Evolutionary conservation across 2,329 filamentous ascomycete species (phyloP).

Genomic region (Ramularia endophylla): DNA sequence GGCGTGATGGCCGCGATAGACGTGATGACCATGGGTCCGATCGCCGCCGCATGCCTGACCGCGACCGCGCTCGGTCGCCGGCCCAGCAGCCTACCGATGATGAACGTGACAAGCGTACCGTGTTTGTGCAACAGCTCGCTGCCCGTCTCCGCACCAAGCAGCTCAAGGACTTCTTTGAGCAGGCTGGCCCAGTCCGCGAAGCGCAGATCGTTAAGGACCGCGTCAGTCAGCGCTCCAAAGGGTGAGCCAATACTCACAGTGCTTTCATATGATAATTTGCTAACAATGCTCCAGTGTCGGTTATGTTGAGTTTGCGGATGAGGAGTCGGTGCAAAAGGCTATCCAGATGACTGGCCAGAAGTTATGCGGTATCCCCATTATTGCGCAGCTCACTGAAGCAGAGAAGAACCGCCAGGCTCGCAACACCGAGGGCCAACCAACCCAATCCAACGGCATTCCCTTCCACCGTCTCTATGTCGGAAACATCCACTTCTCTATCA

Average conservation of each 20-base stretch:
- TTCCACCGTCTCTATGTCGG: constrained; percentile 98
- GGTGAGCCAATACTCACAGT: constrained; percentile 53
- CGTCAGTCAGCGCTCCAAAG: constrained; percentile 94
- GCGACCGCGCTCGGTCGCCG: constrained; percentile 44
- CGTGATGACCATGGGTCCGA: constrained; percentile 58
- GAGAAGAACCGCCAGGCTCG: constrained; percentile 96
- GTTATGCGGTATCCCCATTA: constrained; percentile 96
- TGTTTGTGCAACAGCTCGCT: constrained; percentile 97
- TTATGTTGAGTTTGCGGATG: constrained; percentile 97
- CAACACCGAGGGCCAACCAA: constrained; percentile 62
- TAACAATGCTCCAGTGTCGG: constrained; percentile 67
- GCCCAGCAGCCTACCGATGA: constrained; percentile 69
- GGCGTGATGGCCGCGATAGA: constrained; percentile 49
- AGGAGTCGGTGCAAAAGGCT: constrained; percentile 87
- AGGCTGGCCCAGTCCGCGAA: constrained; percentile 89
- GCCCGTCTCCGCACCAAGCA: constrained; percentile 88
- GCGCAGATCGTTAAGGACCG: constrained; percentile 98
- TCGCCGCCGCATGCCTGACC: constrained; percentile 47
- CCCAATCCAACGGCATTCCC: constrained; percentile 75
- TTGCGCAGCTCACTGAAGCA: constrained; percentile 95
- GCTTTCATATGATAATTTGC: constrained; percentile 18
- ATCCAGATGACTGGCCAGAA: constrained; percentile 98
- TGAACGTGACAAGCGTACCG: constrained; percentile 91
- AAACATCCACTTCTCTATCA: constrained; percentile 99
- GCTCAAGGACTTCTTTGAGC: constrained; percentile 91